Evolutionary conservation across 768 basidiomycete genomes (phyloP), one percentile per base, ranked within the genome.

Genomic region (Auriscalpium vulgare): DNA sequence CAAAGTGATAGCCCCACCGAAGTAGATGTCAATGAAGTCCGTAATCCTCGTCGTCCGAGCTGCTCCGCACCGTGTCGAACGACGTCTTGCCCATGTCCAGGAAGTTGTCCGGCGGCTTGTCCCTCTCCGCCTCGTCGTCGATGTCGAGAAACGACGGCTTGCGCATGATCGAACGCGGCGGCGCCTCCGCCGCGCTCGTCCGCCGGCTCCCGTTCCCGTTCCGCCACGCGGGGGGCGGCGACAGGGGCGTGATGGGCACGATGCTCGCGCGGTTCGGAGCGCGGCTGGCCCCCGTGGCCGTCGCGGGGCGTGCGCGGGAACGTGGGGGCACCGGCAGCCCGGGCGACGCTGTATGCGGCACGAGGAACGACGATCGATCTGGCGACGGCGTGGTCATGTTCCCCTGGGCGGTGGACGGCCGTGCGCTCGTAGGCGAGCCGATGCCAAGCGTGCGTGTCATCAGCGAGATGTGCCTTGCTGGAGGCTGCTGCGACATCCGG

Each of bases 81-180:
- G 74, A 75, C 47, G 62, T 66, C 60, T 69, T 70, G 10, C 72
- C 70, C 57, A 76, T 65, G 56, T 75, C 74, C 29, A 76, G 65
- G 67, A 76, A 76, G 60, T 72, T 76, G 59, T 67, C 67, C 1
- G 59, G 59, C 14, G 59, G 16, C 35, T 53, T 55, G 36, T 62
- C 60, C 21, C 34, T 57, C 34, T 67, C 64, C 19, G 35, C 50
- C 34, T 68, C 67, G 56, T 75, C 73, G 21, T 71, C 83, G 56
- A 88, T 85, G 37, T 87, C 84, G 49, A 88, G 71, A 67, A 88
- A 88, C 1, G 85, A 87, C 17, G 87, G 82, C 64, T 87, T 85
- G 63, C 75, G 75, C 71, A 84, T 77, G 57, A 87, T 72, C 8
- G 80, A 80, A 49, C 73, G 76, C 47, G 78, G 76, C 38, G 14